Percentiles rank a stretch among this genome's conserved stretches.
phyloP scores from a whole-genome alignment of 2,329 filamentous ascomycete species.

The Monascus ruber region DNA sequence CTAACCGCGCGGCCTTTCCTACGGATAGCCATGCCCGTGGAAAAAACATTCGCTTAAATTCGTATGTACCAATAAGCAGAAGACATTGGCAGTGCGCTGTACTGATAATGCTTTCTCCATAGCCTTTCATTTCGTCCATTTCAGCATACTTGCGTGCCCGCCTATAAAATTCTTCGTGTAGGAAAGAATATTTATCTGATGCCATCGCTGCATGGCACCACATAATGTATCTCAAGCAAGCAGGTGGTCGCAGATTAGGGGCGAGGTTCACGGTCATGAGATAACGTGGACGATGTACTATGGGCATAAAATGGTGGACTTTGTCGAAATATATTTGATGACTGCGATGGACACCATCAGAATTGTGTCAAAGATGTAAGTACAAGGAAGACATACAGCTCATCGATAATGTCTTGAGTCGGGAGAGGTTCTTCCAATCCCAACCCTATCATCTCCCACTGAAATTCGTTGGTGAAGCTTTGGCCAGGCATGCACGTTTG shows the following conservation, averaged over 20 bases:
- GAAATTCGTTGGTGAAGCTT: slow-evolving; percentile 38
- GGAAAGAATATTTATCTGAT: slow-evolving; percentile 64
- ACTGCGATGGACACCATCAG: slow-evolving; percentile 31
- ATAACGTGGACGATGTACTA: slow-evolving; percentile 83
- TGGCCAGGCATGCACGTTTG: slow-evolving; percentile 10
- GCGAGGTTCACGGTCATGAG: slow-evolving; percentile 79
- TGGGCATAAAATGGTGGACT: slow-evolving; percentile 70
- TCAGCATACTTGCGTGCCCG: slow-evolving; percentile 84
- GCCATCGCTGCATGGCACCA: slow-evolving; percentile 88
- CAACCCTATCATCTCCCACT: slow-evolving; percentile 76
- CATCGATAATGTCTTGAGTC: slow-evolving; percentile 67
- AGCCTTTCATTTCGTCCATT: slow-evolving; percentile 79
- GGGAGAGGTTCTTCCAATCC: slow-evolving; percentile 76
- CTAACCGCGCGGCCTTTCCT: slow-evolving; percentile 66
- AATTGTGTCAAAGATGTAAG: not conserved
- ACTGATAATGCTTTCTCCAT: slow-evolving; percentile 79
- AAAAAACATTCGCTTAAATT: slow-evolving; percentile 98
- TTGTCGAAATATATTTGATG: slow-evolving; percentile 85
- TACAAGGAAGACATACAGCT: slow-evolving; percentile 47
- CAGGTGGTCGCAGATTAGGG: slow-evolving; percentile 73
- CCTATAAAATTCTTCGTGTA: slow-evolving; percentile 84
- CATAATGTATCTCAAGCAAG: slow-evolving; percentile 85
- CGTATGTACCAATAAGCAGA: slow-evolving; percentile 66
- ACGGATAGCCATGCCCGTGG: slow-evolving; percentile 90
- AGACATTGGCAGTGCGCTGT: slow-evolving; percentile 80